These are phyloP conservation scores for Kazachstania kunashirensis DNA, from an alignment of 805 yeast species.

Conservation along the genomic window DNA sequence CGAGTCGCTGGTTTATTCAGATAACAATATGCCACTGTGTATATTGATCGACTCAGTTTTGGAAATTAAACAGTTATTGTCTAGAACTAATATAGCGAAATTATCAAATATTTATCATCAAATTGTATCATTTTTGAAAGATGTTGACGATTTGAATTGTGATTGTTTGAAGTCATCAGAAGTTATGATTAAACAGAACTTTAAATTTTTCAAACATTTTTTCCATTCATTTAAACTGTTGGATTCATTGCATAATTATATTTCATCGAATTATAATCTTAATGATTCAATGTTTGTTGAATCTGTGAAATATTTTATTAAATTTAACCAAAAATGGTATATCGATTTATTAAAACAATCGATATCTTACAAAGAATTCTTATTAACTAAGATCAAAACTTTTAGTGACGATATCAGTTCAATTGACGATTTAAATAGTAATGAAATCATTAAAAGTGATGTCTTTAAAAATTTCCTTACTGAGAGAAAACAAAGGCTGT, in stretches of 20 bases:
- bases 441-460: not conserved
- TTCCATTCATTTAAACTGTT: conserved; percentile 15
- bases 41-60: not conserved
- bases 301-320: conserved; percentile 11
- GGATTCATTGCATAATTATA: conserved; percentile 2
- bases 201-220: conserved; percentile 16
- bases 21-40: not conserved
- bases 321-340: conserved; percentile 10
- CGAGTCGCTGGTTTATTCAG: conserved; percentile 4
- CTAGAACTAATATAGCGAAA: not conserved
- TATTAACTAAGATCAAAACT: conserved; percentile 3
- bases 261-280: not conserved
- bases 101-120: not conserved
- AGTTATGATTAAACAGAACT: conserved; percentile 7
- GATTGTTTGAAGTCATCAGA: not conserved
- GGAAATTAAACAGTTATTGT: not conserved
- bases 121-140: conserved; percentile 9
- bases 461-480: conserved; percentile 1
- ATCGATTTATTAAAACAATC: conserved; percentile 4
- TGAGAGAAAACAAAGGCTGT: not conserved
- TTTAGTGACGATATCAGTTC: not conserved
- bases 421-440: too few relatives aligned
- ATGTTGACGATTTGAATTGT: not conserved
- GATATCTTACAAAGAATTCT: conserved; percentile 9
- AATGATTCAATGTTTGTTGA: conserved; percentile 4